phyloP scores from a whole-genome alignment of 2,329 filamentous ascomycete species.

The Ceratocystiopsis minuta region DNA sequence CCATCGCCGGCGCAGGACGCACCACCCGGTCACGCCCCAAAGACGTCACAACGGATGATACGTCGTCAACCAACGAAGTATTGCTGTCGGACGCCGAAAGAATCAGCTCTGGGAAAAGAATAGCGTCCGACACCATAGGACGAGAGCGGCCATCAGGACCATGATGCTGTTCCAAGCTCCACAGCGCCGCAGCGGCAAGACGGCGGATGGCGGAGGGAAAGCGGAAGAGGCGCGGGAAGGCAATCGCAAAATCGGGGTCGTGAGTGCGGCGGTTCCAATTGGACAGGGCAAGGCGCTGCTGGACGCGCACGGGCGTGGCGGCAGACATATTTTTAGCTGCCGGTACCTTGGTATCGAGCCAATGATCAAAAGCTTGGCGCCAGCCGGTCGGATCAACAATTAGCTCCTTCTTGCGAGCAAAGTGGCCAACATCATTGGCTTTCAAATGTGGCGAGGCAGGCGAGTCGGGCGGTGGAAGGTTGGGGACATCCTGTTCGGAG shows the following conservation, averaged over 20 bases:
- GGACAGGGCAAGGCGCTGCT: constrained; percentile 10
- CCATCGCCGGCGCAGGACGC: constrained; percentile 1
- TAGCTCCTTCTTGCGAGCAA: constrained; percentile 5
- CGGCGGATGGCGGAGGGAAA: neutral
- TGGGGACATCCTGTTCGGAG: constrained; percentile 3
- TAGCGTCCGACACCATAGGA: neutral
- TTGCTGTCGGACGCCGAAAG: too few relatives aligned
- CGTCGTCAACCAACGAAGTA: neutral
- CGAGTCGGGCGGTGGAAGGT: neutral
- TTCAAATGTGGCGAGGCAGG: neutral
- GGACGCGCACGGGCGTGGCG: constrained; percentile 7
- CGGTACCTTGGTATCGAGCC: constrained; percentile 3
- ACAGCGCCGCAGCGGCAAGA: neutral
- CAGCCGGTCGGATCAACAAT: constrained; percentile 9
- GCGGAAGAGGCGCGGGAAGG: neutral
- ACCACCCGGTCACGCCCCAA: neutral
- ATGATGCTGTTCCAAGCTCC: neutral
- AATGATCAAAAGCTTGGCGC: constrained; percentile 9
- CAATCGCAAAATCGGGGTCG: neutral
- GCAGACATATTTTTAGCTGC: constrained; percentile 2
- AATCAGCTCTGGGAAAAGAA: neutral
- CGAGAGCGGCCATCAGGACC: too few relatives aligned
- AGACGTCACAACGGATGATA: neutral
- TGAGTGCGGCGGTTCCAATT: constrained; percentile 8
- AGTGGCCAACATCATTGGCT: neutral